Evolutionary conservation across 768 basidiomycete genomes (phyloP).

Genomic region (Pulveroboletus sp.): DNA sequence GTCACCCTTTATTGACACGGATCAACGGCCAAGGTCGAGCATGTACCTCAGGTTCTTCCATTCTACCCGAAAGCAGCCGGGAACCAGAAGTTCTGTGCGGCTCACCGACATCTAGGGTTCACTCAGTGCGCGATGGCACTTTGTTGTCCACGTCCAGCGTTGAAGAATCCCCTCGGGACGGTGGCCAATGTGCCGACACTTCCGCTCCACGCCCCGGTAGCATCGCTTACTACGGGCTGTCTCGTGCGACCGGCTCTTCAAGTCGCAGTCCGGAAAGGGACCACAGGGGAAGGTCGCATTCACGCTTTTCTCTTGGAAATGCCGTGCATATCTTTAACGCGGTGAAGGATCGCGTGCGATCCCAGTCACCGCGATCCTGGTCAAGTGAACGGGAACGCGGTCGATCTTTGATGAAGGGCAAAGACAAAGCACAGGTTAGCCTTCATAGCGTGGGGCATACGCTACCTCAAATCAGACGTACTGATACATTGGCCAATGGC

Average conservation of each 20-base stretch:
- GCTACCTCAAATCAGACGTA: conserved; percentile 28
- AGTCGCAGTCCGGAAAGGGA: conserved; percentile 17
- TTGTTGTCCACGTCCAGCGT: conserved; percentile 40
- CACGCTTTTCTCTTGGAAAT: conserved; percentile 50
- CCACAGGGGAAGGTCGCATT: conserved; percentile 33
- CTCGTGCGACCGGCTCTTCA: conserved; percentile 14
- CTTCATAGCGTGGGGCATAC: background rate
- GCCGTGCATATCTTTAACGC: conserved; percentile 49
- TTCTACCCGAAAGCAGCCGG: background rate
- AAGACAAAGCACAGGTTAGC: conserved; percentile 24
- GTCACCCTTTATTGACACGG: background rate
- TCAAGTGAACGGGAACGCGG: conserved; percentile 21
- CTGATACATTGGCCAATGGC: conserved; percentile 21
- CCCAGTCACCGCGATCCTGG: conserved; percentile 36
- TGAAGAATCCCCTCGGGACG: conserved; percentile 38
- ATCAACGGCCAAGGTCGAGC: background rate
- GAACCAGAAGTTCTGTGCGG: conserved; percentile 1
- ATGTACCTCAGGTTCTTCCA: conserved; percentile 9
- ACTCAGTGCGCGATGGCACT: conserved; percentile 3
- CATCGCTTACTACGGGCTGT: conserved; percentile 13
- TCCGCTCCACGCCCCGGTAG: background rate
- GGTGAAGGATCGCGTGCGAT: conserved; percentile 41
- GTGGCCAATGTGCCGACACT: conserved; percentile 10
- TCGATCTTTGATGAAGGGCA: conserved; percentile 25
- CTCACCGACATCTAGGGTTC: conserved; percentile 10